Conservation (phyloP, 2,329 filamentous ascomycete species). For the Davidsoniella neocaledoniae region DNA sequence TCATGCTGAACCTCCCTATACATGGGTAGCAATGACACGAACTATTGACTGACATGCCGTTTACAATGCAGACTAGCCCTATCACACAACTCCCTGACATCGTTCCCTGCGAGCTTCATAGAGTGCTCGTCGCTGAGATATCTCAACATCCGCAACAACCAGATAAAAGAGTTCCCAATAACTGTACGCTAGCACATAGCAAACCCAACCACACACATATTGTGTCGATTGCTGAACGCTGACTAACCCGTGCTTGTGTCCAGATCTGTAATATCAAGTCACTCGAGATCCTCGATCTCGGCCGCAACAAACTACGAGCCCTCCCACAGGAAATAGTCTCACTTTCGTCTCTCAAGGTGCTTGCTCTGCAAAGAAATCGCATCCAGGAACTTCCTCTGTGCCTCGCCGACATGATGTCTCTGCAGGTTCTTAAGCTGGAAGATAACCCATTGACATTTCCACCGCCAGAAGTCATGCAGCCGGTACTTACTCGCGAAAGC, state of each 20-base stretch:
- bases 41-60: background rate
- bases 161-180: constrained; percentile 45
- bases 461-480: constrained; percentile 45
- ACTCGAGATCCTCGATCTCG: constrained; percentile 83
- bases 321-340: constrained; percentile 67
- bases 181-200: constrained; percentile 24
- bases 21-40: constrained; percentile 5
- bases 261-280: constrained; percentile 75
- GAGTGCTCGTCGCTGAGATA: constrained; percentile 67
- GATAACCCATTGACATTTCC: constrained; percentile 77
- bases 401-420: constrained; percentile 73
- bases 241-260: background rate
- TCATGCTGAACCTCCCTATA: background rate
- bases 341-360: constrained; percentile 71
- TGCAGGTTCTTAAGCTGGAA: constrained; percentile 79
- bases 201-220: background rate
- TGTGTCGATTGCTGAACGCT: background rate
- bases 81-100: constrained; percentile 60
- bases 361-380: constrained; percentile 74
- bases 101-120: constrained; percentile 53
- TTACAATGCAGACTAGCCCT: constrained; percentile 45
- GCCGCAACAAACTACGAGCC: constrained; percentile 64
- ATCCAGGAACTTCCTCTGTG: constrained; percentile 72
- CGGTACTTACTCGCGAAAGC: constrained; percentile 43
- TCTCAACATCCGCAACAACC: constrained; percentile 64